Evolutionary conservation across 2,329 filamentous ascomycete species (phyloP).

Genomic region (Pochonia chlamydosporia): DNA sequence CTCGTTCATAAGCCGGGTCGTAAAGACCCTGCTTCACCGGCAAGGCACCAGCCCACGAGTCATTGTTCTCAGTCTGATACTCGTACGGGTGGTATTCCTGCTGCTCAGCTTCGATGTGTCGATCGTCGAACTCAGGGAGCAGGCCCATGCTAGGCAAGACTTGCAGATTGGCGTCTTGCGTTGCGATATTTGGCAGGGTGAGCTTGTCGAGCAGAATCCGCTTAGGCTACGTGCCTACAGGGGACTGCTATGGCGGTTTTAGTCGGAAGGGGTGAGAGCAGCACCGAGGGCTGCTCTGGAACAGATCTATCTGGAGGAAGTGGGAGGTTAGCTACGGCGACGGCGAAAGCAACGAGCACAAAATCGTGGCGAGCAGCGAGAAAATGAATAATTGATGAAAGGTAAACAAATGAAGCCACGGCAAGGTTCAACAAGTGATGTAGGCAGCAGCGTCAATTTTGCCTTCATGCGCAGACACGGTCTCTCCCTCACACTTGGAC

Average conservation of each 20-base stretch:
- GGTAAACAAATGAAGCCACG: background rate
- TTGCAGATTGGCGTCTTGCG: conserved; percentile 7
- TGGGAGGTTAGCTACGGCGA: background rate
- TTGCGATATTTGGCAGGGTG: background rate
- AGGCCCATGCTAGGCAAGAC: conserved; percentile 64
- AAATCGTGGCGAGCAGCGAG: background rate
- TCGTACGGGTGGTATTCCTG: conserved; percentile 67
- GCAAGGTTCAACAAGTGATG: too few relatives aligned
- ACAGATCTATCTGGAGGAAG: conserved; percentile 9
- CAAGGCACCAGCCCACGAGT: conserved; percentile 87
- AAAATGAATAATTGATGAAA: background rate
- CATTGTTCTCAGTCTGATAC: conserved; percentile 81
- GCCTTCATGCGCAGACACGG: too few relatives aligned
- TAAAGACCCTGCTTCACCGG: conserved; percentile 98
- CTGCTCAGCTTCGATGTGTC: conserved; percentile 57
- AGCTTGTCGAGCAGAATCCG: conserved; percentile 3
- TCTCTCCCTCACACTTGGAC: too few relatives aligned
- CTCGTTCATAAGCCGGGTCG: conserved; percentile 92
- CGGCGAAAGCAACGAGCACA: background rate
- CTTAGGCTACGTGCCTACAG: conserved; percentile 4
- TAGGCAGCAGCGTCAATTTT: too few relatives aligned
- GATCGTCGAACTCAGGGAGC: conserved; percentile 62
- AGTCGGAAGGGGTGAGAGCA: conserved; percentile 15
- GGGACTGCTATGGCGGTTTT: conserved; percentile 4
- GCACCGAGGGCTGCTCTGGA: conserved; percentile 17